These are phyloP conservation scores for Phytophthora vignae DNA, from an alignment of 352 stramenopile species.

Conservation along the genomic window DNA sequence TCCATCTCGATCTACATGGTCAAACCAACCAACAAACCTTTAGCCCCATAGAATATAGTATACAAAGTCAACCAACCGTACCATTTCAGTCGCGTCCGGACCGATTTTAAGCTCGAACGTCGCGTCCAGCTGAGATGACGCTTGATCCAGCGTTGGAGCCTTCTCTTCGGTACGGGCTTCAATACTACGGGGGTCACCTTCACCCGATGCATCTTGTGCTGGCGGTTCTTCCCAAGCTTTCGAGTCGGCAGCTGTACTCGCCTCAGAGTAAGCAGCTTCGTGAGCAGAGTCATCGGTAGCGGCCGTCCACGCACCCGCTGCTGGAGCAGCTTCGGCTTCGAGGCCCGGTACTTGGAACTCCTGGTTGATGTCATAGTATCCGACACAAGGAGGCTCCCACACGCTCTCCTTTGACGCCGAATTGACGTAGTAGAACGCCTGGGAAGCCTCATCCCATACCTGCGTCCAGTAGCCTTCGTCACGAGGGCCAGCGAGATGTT, in stretches of 20 bases:
- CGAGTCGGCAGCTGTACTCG: background rate
- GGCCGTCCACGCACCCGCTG: slow-evolving; percentile 8
- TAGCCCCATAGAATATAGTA: background rate
- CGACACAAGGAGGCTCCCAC: slow-evolving; percentile 65
- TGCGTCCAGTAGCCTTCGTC: slow-evolving; percentile 70
- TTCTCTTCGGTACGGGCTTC: background rate
- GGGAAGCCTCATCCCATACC: slow-evolving; percentile 65
- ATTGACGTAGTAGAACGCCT: slow-evolving; percentile 76
- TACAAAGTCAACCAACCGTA: slow-evolving; percentile 2
- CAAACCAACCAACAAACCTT: slow-evolving; percentile 1
- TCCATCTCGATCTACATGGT: slow-evolving; percentile 61
- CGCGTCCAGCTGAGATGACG: slow-evolving; percentile 41
- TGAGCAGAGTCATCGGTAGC: background rate
- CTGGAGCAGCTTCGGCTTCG: slow-evolving; percentile 1
- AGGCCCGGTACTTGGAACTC: slow-evolving; percentile 52
- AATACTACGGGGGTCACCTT: slow-evolving; percentile 2
- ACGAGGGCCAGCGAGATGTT: slow-evolving; percentile 48
- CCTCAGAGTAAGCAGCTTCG: background rate
- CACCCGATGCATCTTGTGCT: slow-evolving; percentile 4
- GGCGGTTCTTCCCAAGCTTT: slow-evolving; percentile 22
- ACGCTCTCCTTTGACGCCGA: slow-evolving; percentile 61
- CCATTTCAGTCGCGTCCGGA: slow-evolving; percentile 32
- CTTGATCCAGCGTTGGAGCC: slow-evolving; percentile 34
- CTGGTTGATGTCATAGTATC: slow-evolving; percentile 72
- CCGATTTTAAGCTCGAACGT: slow-evolving; percentile 32